Percentiles rank a stretch among this genome's conserved stretches.
These are phyloP conservation scores for Phytophthora aleatoria DNA, from an alignment of 352 stramenopile species.

Conservation along the genomic window DNA sequence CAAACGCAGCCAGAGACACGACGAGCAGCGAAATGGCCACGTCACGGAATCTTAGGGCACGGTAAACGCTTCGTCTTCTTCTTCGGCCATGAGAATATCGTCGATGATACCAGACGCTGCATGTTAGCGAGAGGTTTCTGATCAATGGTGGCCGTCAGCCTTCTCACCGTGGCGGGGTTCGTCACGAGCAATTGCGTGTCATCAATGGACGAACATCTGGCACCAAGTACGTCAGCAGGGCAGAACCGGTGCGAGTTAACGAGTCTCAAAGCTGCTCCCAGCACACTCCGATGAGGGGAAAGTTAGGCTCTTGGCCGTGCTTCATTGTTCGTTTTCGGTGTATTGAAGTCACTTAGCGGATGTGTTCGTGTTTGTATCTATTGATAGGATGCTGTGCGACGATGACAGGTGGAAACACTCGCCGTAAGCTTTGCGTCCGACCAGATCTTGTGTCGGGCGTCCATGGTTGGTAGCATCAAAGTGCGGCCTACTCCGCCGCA, in stretches of 20 bases:
- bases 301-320: too few species aligned
- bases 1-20: constrained; percentile 16
- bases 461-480: background rate
- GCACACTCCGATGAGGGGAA: too few species aligned
- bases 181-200: constrained; percentile 5
- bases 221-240: constrained; percentile 11
- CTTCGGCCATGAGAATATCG: too few species aligned
- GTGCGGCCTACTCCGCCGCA: background rate
- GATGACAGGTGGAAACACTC: background rate
- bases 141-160: too few species aligned
- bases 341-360: background rate
- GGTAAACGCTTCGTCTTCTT: background rate
- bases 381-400: background rate
- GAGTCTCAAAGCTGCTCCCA: too few species aligned
- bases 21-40: constrained; percentile 10
- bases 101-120: background rate
- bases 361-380: background rate
- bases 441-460: background rate
- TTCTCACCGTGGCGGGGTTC: background rate
- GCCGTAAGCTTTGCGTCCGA: background rate
- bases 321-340: background rate
- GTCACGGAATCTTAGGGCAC: constrained; percentile 1
- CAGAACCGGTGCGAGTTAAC: constrained; percentile 9
- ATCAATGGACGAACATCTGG: background rate
- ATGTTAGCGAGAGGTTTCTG: background rate